Percentiles rank a stretch among this genome's conserved stretches.
Conservation (phyloP, 495 filamentous ascomycete species). For the Aspergillus incahuasiensis region DNA sequence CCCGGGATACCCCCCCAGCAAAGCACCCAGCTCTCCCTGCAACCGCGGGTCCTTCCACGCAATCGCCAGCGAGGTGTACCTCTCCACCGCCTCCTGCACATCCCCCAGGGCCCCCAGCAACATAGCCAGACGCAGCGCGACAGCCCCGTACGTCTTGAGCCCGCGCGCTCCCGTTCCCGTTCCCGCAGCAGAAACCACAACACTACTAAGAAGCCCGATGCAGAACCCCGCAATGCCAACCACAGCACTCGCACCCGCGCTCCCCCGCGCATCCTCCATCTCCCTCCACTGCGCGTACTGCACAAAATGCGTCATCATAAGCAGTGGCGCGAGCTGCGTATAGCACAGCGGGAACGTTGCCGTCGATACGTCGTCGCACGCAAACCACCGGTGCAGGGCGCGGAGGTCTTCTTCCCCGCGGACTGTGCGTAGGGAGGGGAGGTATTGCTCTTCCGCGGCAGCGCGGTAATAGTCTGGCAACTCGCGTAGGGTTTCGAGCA, state of each 20-base stretch:
- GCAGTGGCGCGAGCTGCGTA: slow-evolving; percentile 32
- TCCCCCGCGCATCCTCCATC: neutral
- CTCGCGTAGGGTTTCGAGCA: slow-evolving; percentile 26
- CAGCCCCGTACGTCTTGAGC: slow-evolving; percentile 32
- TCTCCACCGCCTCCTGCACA: slow-evolving; percentile 30
- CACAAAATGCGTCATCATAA: slow-evolving; percentile 31
- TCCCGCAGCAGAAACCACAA: slow-evolving; percentile 29
- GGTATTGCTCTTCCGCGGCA: slow-evolving; percentile 15
- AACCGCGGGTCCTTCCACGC: slow-evolving; percentile 11
- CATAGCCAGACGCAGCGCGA: slow-evolving; percentile 36
- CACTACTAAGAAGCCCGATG: slow-evolving; percentile 38
- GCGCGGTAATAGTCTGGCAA: slow-evolving; percentile 24
- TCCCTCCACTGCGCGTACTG: slow-evolving; percentile 24
- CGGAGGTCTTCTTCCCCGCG: slow-evolving; percentile 22
- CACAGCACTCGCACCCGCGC: no score
- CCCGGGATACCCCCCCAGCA: slow-evolving; percentile 10
- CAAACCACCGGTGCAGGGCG: slow-evolving; percentile 22
- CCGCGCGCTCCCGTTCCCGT: slow-evolving; percentile 16
- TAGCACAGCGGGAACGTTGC: slow-evolving; percentile 25
- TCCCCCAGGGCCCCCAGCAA: slow-evolving; percentile 40
- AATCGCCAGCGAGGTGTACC: slow-evolving; percentile 19
- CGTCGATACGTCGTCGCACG: slow-evolving; percentile 14
- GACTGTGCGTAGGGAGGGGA: slow-evolving; percentile 23
- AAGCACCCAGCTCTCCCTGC: neutral
- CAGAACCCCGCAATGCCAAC: slow-evolving; percentile 42